Evolutionary conservation across 345 rosid genomes (phyloP), one percentile per base, ranked within the genome.

Genomic region (Lepidium didymum): DNA sequence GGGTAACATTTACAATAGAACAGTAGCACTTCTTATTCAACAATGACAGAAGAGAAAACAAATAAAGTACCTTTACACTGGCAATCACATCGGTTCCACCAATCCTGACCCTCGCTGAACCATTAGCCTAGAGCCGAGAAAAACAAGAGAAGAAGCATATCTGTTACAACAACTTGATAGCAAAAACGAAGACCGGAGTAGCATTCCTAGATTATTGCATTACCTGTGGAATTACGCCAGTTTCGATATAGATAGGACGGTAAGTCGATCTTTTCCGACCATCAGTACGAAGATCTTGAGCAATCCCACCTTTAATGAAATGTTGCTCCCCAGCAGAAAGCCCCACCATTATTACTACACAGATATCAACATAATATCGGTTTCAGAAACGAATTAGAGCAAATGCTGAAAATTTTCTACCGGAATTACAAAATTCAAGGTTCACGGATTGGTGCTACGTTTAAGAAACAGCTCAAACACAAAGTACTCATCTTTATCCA

Each of bases 81-180:
- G 97, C 96, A 86, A 94, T 86, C 62, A 91, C 96, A 77, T 94
- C 93, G 4, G 93, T 91, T 42, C 81, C 86, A 56, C 96, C 97
- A 18, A 91, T 68, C 62, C 78, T 80, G 16, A 94, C 87, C 74
- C 90, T 85, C 16, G 97, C 90, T 4, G 97, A 94, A 63, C 93
- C 99, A 80, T 91, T 84, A 43, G 99, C 97, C 96, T 94, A 73
- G 33, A 67, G 47, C 19, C 56, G 37, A 11, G 54, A 67, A 54
- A 50, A 38, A 18, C 62, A 33, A 50, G 15, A 56, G 62, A 62
- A 40, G 35, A 29, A 44, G 34, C 51, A 34, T 64, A 54, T 10
- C 43, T n/a, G 42, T 56, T 29, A 27, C 4, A 50, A 41, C 10
- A 33, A 21, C 36, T 56, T 12, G 55, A 31, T n/a, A 61, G 61